phyloP scores from a whole-genome alignment of 2,329 filamentous ascomycete species.

The Rutstroemia sydowiana region DNA sequence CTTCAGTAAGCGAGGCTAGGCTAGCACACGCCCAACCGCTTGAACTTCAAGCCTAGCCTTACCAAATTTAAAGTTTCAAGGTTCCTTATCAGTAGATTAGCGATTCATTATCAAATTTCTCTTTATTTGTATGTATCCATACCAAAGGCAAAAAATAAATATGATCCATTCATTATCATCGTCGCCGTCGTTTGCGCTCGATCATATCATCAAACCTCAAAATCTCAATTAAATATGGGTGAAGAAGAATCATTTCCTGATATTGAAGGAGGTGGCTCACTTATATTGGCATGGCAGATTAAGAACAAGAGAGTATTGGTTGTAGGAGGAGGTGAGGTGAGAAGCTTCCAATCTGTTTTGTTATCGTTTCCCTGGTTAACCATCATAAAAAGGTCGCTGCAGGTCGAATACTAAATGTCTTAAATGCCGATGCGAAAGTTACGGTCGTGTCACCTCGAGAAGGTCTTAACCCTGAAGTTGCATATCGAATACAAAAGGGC shows the following conservation, averaged over 20 bases:
- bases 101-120: background rate
- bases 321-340: conserved; percentile 87
- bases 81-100: background rate
- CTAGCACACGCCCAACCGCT: background rate
- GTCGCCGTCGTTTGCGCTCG: too few species aligned
- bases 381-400: conserved; percentile 71
- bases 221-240: conserved; percentile 15
- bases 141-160: background rate
- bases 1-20: conserved; percentile 6
- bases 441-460: conserved; percentile 73
- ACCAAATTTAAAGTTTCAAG: background rate
- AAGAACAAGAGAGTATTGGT: conserved; percentile 84
- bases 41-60: background rate
- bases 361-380: conserved; percentile 3
- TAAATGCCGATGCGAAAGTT: conserved; percentile 89
- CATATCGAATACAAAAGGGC: conserved; percentile 65
- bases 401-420: conserved; percentile 84
- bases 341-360: background rate
- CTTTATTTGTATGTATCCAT: background rate
- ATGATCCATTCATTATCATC: background rate
- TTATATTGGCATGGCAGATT: conserved; percentile 95
- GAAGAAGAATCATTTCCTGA: conserved; percentile 51
- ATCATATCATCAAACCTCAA: conserved; percentile 1
- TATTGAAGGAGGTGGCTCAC: conserved; percentile 81
- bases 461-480: conserved; percentile 83